phyloP scores from a whole-genome alignment of 495 filamentous ascomycete genomes.

The Clavariopsis aquatica region DNA sequence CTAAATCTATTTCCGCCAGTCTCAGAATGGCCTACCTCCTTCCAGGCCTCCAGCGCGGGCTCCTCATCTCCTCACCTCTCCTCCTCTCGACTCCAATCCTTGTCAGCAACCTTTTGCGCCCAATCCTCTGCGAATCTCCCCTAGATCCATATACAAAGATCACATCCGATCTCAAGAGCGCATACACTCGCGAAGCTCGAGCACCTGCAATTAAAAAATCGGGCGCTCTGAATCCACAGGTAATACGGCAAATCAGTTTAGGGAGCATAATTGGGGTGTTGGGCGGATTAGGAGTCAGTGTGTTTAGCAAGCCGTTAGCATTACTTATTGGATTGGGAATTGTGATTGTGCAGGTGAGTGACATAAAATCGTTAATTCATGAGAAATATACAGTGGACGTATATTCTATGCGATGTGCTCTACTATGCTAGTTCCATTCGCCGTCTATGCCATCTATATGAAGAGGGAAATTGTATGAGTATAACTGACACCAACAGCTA shows the following conservation, averaged over 20 bases:
- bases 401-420: conserved; percentile 1
- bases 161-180: conserved; percentile 13
- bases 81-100: conserved; percentile 19
- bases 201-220: background rate
- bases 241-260: conserved; percentile 66
- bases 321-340: conserved; percentile 70
- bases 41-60: conserved; percentile 20
- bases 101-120: background rate
- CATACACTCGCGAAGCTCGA: background rate
- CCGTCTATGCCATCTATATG: too few species aligned
- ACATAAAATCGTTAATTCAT: background rate
- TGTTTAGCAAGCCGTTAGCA: conserved; percentile 74
- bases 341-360: conserved; percentile 69
- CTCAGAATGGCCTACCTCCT: conserved; percentile 20
- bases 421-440: too few species aligned
- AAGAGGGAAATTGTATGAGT: background rate
- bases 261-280: conserved; percentile 71
- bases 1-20: background rate
- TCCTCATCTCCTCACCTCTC: conserved; percentile 25
- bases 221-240: conserved; percentile 49
- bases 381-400: background rate
- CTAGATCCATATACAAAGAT: conserved; percentile 23
- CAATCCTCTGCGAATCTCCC: conserved; percentile 23
- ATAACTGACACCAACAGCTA: conserved; percentile 52
- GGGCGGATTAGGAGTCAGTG: conserved; percentile 67